Percentiles rank a stretch among this genome's conserved stretches.
These are phyloP conservation scores for Posidonia oceanica DNA, from an alignment of 116 monocot species.

Conservation along the genomic window DNA sequence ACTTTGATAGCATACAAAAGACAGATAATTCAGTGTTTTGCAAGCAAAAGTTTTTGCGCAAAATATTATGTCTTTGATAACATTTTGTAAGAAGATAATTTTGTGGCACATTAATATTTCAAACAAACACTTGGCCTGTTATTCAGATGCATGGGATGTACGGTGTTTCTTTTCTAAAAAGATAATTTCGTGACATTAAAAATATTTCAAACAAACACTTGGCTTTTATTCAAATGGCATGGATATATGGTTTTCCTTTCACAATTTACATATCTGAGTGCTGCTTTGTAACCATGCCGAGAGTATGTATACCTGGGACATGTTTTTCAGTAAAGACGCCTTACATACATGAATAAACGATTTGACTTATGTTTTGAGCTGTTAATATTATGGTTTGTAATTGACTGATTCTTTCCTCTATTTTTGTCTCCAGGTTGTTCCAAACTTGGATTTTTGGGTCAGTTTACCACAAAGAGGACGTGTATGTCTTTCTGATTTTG, in stretches of 20 bases:
- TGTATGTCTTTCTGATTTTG: constrained; percentile 18
- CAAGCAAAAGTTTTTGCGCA: too few relatives aligned
- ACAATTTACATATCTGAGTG: too few relatives aligned
- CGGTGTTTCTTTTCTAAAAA: background rate
- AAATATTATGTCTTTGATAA: too few relatives aligned
- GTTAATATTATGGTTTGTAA: background rate
- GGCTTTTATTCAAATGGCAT: background rate
- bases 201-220: too few relatives aligned
- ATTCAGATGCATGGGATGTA: background rate
- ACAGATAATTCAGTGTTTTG: too few relatives aligned
- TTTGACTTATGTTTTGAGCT: background rate
- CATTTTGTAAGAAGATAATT: background rate
- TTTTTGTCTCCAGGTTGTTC: constrained; percentile 52
- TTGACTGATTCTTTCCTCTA: background rate
- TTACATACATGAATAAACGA: background rate
- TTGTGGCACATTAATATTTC: background rate
- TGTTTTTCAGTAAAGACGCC: background rate
- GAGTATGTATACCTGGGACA: background rate
- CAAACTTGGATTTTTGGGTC: constrained; percentile 74
- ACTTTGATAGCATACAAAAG: background rate
- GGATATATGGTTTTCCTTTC: too few relatives aligned
- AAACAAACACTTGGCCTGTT: background rate
- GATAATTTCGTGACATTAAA: too few relatives aligned
- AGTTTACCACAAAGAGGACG: constrained; percentile 48
- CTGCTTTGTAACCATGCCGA: too few relatives aligned